Percentiles rank a stretch among this genome's conserved stretches.
Evolutionary conservation across 345 rosid genomes (phyloP).

Genomic region (Gynandropsis gynandra): DNA sequence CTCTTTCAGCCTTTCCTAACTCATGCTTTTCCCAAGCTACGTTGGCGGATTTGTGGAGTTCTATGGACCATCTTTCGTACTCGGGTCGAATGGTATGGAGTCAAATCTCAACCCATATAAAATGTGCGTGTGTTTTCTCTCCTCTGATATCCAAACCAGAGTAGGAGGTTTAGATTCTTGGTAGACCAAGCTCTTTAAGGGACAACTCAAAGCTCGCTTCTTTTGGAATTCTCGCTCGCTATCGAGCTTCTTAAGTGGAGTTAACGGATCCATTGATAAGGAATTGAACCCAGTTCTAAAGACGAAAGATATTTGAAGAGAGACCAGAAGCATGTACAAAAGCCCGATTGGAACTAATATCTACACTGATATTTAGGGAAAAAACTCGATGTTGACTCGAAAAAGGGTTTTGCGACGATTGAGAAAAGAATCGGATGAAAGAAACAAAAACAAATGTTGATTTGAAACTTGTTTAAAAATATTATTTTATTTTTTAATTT

Average conservation of each 20-base stretch:
- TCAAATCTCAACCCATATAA: constrained; percentile 38
- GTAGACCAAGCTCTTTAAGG: constrained; percentile 31
- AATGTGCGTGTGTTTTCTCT: constrained; percentile 11
- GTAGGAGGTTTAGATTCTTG: constrained; percentile 24
- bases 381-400: too few species aligned
- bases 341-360: constrained; percentile 35
- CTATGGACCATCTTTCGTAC: constrained; percentile 28
- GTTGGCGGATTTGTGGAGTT: constrained; percentile 43
- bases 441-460: too few species aligned
- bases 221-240: constrained; percentile 32
- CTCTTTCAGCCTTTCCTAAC: constrained; percentile 19
- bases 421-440: too few species aligned
- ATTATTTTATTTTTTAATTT: too few species aligned
- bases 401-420: too few species aligned
- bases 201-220: constrained; percentile 41
- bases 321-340: constrained; percentile 36
- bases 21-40: constrained; percentile 42
- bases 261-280: constrained; percentile 30
- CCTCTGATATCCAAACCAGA: not conserved
- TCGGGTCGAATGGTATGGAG: constrained; percentile 26
- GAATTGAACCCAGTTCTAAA: constrained; percentile 29
- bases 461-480: too few species aligned
- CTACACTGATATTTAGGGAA: constrained; percentile 46
- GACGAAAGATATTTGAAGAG: constrained; percentile 45
- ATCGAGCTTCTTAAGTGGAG: constrained; percentile 30